Evolutionary conservation across 257 asterid genomes (phyloP).

Genomic region (Galeopsis tetrahit): DNA sequence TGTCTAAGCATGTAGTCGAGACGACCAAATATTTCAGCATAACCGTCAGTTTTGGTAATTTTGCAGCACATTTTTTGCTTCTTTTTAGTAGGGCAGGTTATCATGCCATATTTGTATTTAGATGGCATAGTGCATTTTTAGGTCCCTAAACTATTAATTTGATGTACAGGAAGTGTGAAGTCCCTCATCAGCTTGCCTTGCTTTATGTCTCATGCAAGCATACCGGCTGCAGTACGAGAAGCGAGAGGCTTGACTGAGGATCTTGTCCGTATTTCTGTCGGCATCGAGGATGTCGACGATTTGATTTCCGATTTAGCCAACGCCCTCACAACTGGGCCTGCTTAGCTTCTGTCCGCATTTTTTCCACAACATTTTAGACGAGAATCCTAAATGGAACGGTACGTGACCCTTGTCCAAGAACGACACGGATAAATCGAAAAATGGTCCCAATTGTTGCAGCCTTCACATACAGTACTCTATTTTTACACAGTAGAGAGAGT

Average conservation of each 20-base stretch:
- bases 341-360: constrained; percentile 30
- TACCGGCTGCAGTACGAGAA: constrained; percentile 70
- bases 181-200: constrained; percentile 85
- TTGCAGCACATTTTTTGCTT: constrained; percentile 1
- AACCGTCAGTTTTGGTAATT: constrained; percentile 86
- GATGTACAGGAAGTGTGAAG: constrained; percentile 68
- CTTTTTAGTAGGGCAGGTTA: too few relatives aligned
- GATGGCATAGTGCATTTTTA: too few relatives aligned
- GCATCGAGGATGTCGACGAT: constrained; percentile 78
- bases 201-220: constrained; percentile 83
- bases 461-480: not conserved
- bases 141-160: too few relatives aligned
- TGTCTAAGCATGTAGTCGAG: constrained; percentile 85
- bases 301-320: constrained; percentile 74
- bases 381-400: too few relatives aligned
- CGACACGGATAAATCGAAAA: not conserved
- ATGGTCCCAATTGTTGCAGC: not conserved
- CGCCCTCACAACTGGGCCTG: constrained; percentile 73
- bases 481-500: not conserved
- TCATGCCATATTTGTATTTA: too few relatives aligned
- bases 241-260: constrained; percentile 78
- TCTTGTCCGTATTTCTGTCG: constrained; percentile 80
- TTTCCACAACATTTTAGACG: not conserved
- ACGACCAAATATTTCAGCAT: constrained; percentile 75
- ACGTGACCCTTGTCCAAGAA: too few relatives aligned